These are phyloP conservation scores for Chrysanthemum lavandulifolium DNA, from an alignment of 129 eudicot genomes.

Conservation along the genomic window DNA sequence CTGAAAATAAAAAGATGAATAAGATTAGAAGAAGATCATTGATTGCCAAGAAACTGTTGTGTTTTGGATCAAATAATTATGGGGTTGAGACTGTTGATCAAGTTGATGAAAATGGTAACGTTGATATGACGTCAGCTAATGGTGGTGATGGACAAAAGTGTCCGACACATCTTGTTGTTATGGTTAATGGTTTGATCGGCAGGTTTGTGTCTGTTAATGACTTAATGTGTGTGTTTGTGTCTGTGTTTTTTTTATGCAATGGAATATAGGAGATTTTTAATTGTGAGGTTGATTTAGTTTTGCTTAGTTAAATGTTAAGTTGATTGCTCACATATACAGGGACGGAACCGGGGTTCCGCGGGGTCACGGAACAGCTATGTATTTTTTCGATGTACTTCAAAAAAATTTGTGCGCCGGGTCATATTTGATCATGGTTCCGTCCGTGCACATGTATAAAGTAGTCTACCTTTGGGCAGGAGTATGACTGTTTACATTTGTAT, in stretches of 20 bases:
- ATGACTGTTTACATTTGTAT: too few relatives aligned
- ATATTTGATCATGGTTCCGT: too few relatives aligned
- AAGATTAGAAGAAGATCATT: constrained; percentile 18
- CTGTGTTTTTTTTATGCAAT: background rate
- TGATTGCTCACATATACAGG: background rate
- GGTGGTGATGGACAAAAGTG: constrained; percentile 14
- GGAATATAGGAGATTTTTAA: background rate
- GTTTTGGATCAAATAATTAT: constrained; percentile 44
- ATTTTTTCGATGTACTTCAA: too few relatives aligned
- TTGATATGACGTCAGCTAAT: constrained; percentile 54
- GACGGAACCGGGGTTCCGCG: too few relatives aligned
- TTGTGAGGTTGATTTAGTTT: background rate
- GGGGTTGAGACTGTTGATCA: constrained; percentile 48
- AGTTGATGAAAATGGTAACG: constrained; percentile 46
- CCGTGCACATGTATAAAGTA: too few relatives aligned
- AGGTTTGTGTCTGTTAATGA: constrained; percentile 44
- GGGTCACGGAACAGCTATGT: too few relatives aligned
- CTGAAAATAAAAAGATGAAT: constrained; percentile 7
- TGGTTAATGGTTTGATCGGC: constrained; percentile 86
- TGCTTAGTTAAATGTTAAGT: background rate
- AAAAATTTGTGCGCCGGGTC: too few relatives aligned
- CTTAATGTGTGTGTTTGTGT: background rate
- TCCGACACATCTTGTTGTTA: constrained; percentile 71
- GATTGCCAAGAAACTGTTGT: constrained; percentile 40
- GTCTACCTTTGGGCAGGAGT: too few relatives aligned